Evolutionary conservation across 2,329 filamentous ascomycete genomes (phyloP).

Genomic region (Aspergillus luchuensis): DNA sequence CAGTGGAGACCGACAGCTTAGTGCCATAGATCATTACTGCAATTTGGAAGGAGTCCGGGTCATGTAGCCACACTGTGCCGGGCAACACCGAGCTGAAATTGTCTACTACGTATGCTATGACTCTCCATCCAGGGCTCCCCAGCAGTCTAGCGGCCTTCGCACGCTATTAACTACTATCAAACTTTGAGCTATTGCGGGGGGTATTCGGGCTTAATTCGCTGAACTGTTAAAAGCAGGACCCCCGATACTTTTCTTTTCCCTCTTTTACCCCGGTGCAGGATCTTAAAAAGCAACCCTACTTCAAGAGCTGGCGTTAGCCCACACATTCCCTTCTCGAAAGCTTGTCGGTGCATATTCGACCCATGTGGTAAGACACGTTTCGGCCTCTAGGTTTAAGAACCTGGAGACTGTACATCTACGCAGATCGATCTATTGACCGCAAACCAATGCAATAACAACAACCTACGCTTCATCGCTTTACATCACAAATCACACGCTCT

Average conservation of each 20-base stretch:
- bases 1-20: constrained; percentile 8
- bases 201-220: neutral
- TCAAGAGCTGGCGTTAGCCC: neutral
- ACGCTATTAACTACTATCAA: constrained; percentile 20
- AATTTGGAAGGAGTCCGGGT: constrained; percentile 4
- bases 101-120: neutral
- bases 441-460: neutral
- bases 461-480: neutral
- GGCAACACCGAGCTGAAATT: constrained; percentile 3
- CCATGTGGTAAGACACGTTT: constrained; percentile 13
- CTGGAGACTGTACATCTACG: constrained; percentile 3
- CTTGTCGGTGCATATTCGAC: neutral
- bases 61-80: neutral
- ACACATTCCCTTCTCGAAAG: neutral
- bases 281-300: neutral
- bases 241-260: neutral
- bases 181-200: constrained; percentile 13
- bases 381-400: constrained; percentile 9
- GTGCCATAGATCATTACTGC: constrained; percentile 11
- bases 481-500: constrained; percentile 16
- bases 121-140: neutral
- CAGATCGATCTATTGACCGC: neutral
- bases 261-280: neutral
- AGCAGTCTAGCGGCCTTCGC: constrained; percentile 1
- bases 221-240: constrained; percentile 3